Conservation (phyloP, 331 rosid genomes). For the Prunus yedoensis region DNA sequence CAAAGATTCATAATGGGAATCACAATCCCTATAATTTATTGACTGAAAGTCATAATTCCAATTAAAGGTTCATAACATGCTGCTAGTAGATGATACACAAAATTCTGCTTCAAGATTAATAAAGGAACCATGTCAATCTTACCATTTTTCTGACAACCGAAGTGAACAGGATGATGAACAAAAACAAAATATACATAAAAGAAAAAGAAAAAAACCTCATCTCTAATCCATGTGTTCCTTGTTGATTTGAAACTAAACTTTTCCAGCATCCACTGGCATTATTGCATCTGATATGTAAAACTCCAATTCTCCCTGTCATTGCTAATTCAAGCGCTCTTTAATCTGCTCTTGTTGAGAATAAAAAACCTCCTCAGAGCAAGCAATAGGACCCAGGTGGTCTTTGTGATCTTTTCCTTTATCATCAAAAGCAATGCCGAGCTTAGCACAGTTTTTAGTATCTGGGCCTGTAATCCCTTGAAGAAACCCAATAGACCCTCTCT, state of each 20-base stretch:
- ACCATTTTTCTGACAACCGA: not conserved
- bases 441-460: constrained; percentile 87
- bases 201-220: not conserved
- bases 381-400: constrained; percentile 70
- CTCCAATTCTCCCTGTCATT: constrained; percentile 18
- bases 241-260: constrained; percentile 15
- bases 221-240: constrained; percentile 18
- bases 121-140: not conserved
- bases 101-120: not conserved
- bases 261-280: constrained; percentile 10
- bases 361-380: constrained; percentile 59
- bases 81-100: too few relatives aligned
- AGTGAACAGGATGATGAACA: not conserved
- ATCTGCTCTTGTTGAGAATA: constrained; percentile 43
- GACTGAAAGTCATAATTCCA: not conserved
- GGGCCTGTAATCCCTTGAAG: constrained; percentile 89
- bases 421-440: constrained; percentile 85
- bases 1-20: too few relatives aligned
- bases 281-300: constrained; percentile 18
- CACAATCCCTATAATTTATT: not conserved
- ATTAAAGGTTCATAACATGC: not conserved
- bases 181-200: not conserved
- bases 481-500: constrained; percentile 84
- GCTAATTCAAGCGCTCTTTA: constrained; percentile 46
- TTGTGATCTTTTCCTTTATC: constrained; percentile 92